phyloP scores from a whole-genome alignment of 192 early-diverging fungal species.

The Linderina pennispora region DNA sequence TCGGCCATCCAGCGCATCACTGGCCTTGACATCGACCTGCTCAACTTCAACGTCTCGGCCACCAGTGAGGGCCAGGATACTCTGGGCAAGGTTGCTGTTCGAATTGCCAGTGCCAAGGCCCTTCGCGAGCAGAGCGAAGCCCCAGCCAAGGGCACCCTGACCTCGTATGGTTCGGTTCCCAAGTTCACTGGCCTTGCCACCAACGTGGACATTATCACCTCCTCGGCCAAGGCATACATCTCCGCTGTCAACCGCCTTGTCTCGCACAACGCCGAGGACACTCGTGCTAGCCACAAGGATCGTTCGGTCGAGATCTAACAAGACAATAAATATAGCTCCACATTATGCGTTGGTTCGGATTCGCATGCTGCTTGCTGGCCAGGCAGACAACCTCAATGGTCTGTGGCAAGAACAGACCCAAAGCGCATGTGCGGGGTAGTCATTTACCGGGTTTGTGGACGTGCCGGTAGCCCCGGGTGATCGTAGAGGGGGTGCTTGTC shows the following conservation, averaged over 20 bases:
- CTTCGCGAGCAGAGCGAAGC: constrained; percentile 50
- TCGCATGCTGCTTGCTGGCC: too few species aligned
- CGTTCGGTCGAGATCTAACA: constrained; percentile 41
- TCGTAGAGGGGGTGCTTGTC: too few species aligned
- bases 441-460: too few species aligned
- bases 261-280: constrained; percentile 23
- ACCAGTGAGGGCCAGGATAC: constrained; percentile 85
- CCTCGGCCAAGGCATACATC: constrained; percentile 83
- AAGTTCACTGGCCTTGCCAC: constrained; percentile 71
- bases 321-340: too few species aligned
- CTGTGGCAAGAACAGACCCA: too few species aligned
- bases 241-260: constrained; percentile 71
- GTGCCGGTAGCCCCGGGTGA: too few species aligned
- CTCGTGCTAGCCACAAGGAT: constrained; percentile 26
- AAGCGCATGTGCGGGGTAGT: too few species aligned
- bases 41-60: constrained; percentile 80
- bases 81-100: constrained; percentile 77
- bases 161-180: constrained; percentile 15
- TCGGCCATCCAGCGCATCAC: constrained; percentile 83
- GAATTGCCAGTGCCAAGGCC: constrained; percentile 62
- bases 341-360: too few species aligned
- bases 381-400: too few species aligned
- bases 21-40: constrained; percentile 64
- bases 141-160: constrained; percentile 18
- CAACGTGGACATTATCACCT: constrained; percentile 81